These are phyloP conservation scores for Pleurozium schreberi DNA, from an alignment of 225 moss, liverwort and hornwort species.

Conservation along the genomic window DNA sequence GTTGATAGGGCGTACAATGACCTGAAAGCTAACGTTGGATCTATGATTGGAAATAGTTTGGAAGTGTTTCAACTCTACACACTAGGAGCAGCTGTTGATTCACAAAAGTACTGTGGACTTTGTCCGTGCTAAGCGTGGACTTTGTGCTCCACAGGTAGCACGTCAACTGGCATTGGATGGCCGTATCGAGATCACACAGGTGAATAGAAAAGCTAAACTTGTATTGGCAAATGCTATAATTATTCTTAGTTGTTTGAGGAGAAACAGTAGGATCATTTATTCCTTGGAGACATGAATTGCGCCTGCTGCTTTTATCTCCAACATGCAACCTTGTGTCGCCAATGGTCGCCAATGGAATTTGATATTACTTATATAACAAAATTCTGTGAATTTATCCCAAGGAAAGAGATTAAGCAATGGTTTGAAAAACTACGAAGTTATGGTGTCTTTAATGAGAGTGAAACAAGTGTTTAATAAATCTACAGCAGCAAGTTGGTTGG, in stretches of 20 bases:
- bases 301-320: background rate
- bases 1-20: background rate
- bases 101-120: background rate
- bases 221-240: background rate
- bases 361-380: background rate
- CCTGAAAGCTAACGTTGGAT: background rate
- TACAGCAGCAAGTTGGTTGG: background rate
- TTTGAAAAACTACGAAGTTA: background rate
- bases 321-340: background rate
- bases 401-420: background rate
- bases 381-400: background rate
- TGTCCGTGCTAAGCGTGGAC: background rate
- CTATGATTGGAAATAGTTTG: background rate
- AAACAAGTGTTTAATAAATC: background rate
- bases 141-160: conserved; percentile 27
- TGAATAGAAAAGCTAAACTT: conserved; percentile 2
- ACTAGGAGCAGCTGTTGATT: background rate
- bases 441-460: background rate
- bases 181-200: conserved; percentile 46
- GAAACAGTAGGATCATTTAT: background rate
- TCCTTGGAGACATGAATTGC: background rate
- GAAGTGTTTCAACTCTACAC: background rate
- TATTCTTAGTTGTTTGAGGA: background rate
- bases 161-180: conserved; percentile 45
- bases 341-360: background rate